Evolutionary conservation across 331 rosid species (phyloP), one percentile per base, ranked within the genome.

Genomic region (Stylosanthes scabra): DNA sequence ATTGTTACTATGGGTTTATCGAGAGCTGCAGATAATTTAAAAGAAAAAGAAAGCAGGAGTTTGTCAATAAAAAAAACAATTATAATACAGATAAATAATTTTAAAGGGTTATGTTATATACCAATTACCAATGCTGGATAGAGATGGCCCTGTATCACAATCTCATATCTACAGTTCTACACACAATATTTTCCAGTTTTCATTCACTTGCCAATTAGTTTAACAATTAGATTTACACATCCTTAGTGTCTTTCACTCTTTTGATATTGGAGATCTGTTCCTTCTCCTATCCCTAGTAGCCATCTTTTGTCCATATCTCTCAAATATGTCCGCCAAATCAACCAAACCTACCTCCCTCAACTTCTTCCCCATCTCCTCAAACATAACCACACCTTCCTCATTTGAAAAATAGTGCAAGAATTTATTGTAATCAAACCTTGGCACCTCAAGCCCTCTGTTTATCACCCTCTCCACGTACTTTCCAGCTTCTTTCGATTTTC

Each of bases 261-360:
- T 52, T 31, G 42, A 11, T 42, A 41, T 20, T 49, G 34, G 39
- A 58, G 45, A 66, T 80, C 84, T 81, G 66, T 79, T 50, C 82
- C 91, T 89, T 70, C 97, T 88, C 74, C 93, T 78, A 63, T 86
- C 94, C 74, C 96, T 82, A 9, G 96, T 91, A 16, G 98, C 80
- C 98, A 93, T 89, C 70, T 81, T 93, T 81, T 86, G 86, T 51
- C 96, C 98, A 61, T 83, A 88, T 55, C 92, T 89, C 83, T 81
- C 82, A 79, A 93, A 83, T 63, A 93, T 88, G 72, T 88, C 97
- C 2, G 96, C 97, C 91, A 91, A 83, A 84, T 89, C 98, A 79
- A 89, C 39, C 92, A 86, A 70, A 29, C 94, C 96, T 47, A 75
- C 91, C 81, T 89, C 94, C 70, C 96, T 89, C 77, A 91, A 67